Evolutionary conservation across 2,329 filamentous ascomycete species (phyloP), one percentile per base, ranked within the genome.

Genomic region (Trematosphaeria pertusa): DNA sequence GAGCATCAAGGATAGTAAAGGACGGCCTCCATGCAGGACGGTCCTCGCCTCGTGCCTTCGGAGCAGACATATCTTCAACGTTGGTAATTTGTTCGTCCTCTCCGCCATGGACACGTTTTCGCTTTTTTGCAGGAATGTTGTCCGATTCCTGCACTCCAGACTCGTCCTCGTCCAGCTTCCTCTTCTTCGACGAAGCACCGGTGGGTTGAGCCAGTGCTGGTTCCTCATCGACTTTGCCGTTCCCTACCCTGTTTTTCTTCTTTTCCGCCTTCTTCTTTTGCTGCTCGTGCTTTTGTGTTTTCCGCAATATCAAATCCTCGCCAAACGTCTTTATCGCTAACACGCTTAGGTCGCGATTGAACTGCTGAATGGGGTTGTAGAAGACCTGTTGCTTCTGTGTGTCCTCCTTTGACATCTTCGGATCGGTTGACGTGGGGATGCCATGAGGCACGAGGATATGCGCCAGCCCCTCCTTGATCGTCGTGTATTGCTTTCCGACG

Each of bases 361-460:
- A 99, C 69, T 99, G 94, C 70, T 99, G 94, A 43, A 99, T 97
- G 0, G 94, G 93, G 62, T 99, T 99, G 81, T 99, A 99, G 68
- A 99, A 99, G 45, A 99, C 95, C 24, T 80, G 78, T 62, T 93
- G 88, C 79, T 59, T 86, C 81, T 48, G 81, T 76, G 62, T 64
- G 5, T 84, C 81, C 41, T 72, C 70, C 50, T 77, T 78, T 35
- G 76, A 75, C 18, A 73, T 68, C 50, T 77, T 74, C 1, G 75
- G 71, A 72, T 81, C 67, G 56, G 75, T 68, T 56, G 78, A 63
- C 18, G 74, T 77, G n/a, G 77, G 73, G 10, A 75, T 75, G 21
- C 75, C 73, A 24, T 76, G 76, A 1, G 85, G 85, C 10, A 86
- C 81, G 10, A 89, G 76, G 48, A 89, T 87, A 55, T 85, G 78